phyloP scores from a whole-genome alignment of 768 basidiomycete species.

The Roridomyces roridus region DNA sequence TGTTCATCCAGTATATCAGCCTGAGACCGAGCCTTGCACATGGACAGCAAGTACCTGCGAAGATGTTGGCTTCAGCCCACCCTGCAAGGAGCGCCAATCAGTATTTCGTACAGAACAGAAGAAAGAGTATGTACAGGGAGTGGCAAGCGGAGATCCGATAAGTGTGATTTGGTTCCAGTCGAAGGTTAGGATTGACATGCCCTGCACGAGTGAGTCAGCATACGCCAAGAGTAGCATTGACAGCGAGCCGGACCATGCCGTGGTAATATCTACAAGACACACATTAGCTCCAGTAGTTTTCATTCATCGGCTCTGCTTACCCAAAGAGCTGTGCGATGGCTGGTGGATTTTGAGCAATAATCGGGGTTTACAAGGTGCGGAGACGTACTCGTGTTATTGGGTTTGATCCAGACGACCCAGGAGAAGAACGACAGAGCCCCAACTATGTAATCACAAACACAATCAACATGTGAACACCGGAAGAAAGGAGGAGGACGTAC shows the following conservation, averaged over 20 bases:
- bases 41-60: constrained; percentile 42
- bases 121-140: constrained; percentile 46
- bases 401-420: constrained; percentile 31
- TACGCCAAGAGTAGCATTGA: not conserved
- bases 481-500: no score
- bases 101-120: not conserved
- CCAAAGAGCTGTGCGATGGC: constrained; percentile 81
- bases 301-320: constrained; percentile 34
- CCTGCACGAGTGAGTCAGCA: not conserved
- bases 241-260: constrained; percentile 20
- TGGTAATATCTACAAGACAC: constrained; percentile 21
- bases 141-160: constrained; percentile 61
- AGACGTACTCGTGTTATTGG: constrained; percentile 1
- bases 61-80: constrained; percentile 64
- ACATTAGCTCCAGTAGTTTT: no score
- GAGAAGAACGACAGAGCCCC: constrained; percentile 66
- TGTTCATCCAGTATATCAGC: constrained; percentile 5
- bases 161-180: constrained; percentile 72
- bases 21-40: constrained; percentile 44
- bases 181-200: constrained; percentile 48
- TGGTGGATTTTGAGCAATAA: constrained; percentile 21
- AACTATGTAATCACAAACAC: no score
- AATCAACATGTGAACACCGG: no score
- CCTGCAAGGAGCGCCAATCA: constrained; percentile 32
- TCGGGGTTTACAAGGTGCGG: constrained; percentile 52